Evolutionary conservation across 2,329 filamentous ascomycete species (phyloP).

Genomic region (Magnaporthiopsis incrustans): DNA sequence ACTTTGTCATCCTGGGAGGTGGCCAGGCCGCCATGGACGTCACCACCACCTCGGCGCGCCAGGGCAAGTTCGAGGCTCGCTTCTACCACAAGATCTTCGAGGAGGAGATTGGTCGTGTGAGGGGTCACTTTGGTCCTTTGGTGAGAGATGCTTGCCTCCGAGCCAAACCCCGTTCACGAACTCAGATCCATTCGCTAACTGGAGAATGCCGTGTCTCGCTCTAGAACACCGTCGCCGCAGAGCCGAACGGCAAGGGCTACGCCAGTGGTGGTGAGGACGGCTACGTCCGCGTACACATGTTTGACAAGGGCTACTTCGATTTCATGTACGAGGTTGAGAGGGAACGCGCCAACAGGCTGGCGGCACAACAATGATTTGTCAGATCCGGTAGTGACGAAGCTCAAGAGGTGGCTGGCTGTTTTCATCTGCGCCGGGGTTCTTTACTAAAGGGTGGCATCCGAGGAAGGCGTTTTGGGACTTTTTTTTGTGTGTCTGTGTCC

Average conservation of each 20-base stretch:
- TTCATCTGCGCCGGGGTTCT: conserved; percentile 1
- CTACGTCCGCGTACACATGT: conserved; percentile 96
- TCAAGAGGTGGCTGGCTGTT: background rate
- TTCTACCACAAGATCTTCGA: conserved; percentile 99
- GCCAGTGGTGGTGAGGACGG: conserved; percentile 95
- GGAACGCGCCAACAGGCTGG: conserved; percentile 51
- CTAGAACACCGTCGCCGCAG: conserved; percentile 84
- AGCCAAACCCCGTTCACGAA: too few species aligned
- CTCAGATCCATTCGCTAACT: conserved; percentile 5
- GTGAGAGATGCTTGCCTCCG: conserved; percentile 21
- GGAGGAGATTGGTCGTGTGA: conserved; percentile 94
- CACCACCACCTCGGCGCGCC: conserved; percentile 83
- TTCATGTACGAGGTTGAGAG: conserved; percentile 98
- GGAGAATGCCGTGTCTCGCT: background rate
- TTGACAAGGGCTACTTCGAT: conserved; percentile 97
- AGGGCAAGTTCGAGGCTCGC: conserved; percentile 98
- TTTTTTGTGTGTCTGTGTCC: background rate
- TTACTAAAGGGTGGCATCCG: background rate
- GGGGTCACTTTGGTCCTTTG: conserved; percentile 92
- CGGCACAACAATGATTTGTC: conserved; percentile 7
- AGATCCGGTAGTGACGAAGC: background rate
- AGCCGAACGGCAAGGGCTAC: conserved; percentile 87
- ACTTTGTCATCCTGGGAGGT: conserved; percentile 95
- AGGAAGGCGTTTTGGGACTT: background rate
- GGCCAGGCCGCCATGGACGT: conserved; percentile 99